Base-by-base conservation (phyloP, 2,329 filamentous ascomycete species). In the Alternaria novae-zelandiae region DNA sequence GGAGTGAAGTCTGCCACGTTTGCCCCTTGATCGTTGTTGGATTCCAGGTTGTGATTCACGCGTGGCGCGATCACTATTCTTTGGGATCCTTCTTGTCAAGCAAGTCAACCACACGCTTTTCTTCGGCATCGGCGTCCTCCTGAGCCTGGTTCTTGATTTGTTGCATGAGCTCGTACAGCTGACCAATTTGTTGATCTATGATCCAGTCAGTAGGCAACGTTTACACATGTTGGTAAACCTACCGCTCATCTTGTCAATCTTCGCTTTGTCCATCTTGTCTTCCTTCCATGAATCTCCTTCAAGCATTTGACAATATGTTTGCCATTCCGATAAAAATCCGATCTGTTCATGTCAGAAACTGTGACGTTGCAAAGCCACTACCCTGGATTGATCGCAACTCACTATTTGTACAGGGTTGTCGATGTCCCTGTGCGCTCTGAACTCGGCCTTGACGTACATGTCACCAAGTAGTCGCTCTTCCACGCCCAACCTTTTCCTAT, bases 311-410 rank as follows among this genome's bases (percentile, higher is more conserved):
- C 94, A 94, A 77, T 98, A 99, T 56, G 93, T 83, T 80, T 99
- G 96, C 95, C 95, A 99, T 80, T 98, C 94, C 0, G 92, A 95
- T 71, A 99, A 85, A 80, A 99, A 99, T 2, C 95, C 96, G 73
- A 98, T 93, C 93, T 97, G n/a, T 12, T 6, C 47, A 54, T 47
- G 46, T 73, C 41, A 72, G 54, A 28, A 49, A 28, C 32, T 30
- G 28, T 21, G 36, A 17, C 21, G 21, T 21, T 41, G 17, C 26
- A 23, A 4, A 43, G 28, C 28, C 36, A 28, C 51, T n/a, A 5
- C 21, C 5, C 13, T 49, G 25, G n/a, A 17, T 32, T 20, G 26
- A 4, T 49, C 20, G 15, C n/a, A n/a, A 79, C 88, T 66, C 85
- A 96, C 94, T 81, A 99, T 88, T 77, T 98, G 95, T 25, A 93